Evolutionary conservation across 345 rosid genomes (phyloP).

Genomic region (Clausena lansium): DNA sequence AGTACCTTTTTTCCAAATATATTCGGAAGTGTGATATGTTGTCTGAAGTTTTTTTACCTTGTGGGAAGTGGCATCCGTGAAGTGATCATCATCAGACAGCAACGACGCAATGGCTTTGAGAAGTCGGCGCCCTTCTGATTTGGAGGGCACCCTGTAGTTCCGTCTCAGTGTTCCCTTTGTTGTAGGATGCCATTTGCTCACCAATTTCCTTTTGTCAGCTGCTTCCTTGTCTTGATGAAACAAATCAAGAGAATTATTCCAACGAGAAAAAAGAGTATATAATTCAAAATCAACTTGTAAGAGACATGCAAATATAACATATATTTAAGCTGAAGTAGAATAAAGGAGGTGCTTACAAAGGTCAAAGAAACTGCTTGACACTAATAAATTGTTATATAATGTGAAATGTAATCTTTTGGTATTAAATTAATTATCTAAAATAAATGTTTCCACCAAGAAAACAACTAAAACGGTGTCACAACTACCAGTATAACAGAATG

Average conservation of each 20-base stretch:
- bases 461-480: background rate
- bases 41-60: conserved; percentile 46
- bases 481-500: background rate
- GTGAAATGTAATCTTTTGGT: background rate
- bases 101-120: conserved; percentile 84
- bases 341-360: background rate
- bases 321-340: background rate
- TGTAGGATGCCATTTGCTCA: conserved; percentile 96
- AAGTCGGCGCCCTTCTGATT: conserved; percentile 75
- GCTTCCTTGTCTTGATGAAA: conserved; percentile 64
- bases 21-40: background rate
- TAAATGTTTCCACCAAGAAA: background rate
- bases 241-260: background rate
- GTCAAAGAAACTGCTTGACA: background rate
- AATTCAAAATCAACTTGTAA: background rate
- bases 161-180: conserved; percentile 86
- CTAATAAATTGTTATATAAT: too few species aligned
- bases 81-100: conserved; percentile 88
- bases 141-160: conserved; percentile 85
- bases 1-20: background rate
- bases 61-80: conserved; percentile 84
- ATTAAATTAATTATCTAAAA: background rate
- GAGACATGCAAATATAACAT: background rate
- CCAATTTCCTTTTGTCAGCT: conserved; percentile 68
- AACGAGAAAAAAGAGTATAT: background rate